Conservation (phyloP, 164 flowering plant genomes). For the Akebia trifoliata region DNA sequence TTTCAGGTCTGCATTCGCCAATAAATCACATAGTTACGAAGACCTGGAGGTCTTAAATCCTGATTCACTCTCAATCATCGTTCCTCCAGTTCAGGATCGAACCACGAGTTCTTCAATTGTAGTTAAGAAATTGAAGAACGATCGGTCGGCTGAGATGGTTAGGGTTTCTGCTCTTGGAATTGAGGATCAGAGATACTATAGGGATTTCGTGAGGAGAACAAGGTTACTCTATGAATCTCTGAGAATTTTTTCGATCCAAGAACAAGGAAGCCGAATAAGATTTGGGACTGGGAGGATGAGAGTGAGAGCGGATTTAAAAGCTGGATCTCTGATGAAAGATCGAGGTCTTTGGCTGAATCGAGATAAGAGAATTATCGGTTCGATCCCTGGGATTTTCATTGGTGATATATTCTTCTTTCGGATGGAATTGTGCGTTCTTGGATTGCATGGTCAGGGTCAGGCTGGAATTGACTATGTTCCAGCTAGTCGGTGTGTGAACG, state of each 20-base stretch:
- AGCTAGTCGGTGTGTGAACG: constrained; percentile 28
- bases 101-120: constrained; percentile 8
- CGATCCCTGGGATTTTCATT: constrained; percentile 68
- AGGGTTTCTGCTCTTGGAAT: constrained; percentile 42
- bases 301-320: constrained; percentile 46
- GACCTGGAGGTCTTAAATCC: constrained; percentile 24
- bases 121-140: constrained; percentile 4
- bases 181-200: constrained; percentile 45
- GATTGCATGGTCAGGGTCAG: constrained; percentile 62
- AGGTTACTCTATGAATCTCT: constrained; percentile 63
- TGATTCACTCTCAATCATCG: constrained; percentile 44
- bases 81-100: constrained; percentile 27
- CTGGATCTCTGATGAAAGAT: constrained; percentile 48
- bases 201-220: constrained; percentile 53
- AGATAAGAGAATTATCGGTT: constrained; percentile 72
- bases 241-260: constrained; percentile 34
- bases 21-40: constrained; percentile 13
- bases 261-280: constrained; percentile 33
- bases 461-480: constrained; percentile 52
- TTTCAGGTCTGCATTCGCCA: constrained; percentile 52
- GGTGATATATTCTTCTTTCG: constrained; percentile 77
- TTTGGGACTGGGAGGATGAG: constrained; percentile 20
- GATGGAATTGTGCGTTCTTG: constrained; percentile 77
- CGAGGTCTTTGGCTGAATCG: constrained; percentile 64
- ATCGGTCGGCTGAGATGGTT: constrained; percentile 63